These are phyloP conservation scores for Candida maesae DNA, from an alignment of 805 yeast species.

Conservation along the genomic window DNA sequence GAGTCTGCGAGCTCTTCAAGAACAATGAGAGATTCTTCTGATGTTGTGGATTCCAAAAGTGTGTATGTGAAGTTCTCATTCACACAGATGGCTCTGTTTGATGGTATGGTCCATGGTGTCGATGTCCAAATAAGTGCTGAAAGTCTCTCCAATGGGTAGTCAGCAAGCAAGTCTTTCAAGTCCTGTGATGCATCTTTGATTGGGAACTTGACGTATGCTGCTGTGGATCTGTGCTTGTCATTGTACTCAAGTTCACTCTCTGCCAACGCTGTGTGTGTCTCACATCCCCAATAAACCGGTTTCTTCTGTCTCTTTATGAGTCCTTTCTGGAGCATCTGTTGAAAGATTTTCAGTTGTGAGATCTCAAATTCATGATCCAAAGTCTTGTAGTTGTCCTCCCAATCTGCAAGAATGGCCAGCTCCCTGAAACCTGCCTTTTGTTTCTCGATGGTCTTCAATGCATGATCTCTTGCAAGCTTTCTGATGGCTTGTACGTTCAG, in stretches of 20 bases:
- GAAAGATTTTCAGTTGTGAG: constrained; percentile 69
- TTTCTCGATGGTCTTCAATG: constrained; percentile 54
- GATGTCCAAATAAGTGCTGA: constrained; percentile 85
- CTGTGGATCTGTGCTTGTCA: constrained; percentile 59
- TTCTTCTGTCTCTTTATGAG: constrained; percentile 80
- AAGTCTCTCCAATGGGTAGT: constrained; percentile 16
- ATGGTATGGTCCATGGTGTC: constrained; percentile 95
- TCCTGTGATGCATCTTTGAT: constrained; percentile 29
- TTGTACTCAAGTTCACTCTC: constrained; percentile 95
- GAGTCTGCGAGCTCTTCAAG: constrained; percentile 45
- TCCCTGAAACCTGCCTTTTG: constrained; percentile 64
- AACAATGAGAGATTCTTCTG: constrained; percentile 49
- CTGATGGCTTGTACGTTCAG: constrained; percentile 54
- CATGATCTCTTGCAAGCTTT: constrained; percentile 63
- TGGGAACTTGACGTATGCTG: constrained; percentile 70
- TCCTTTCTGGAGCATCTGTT: constrained; percentile 57
- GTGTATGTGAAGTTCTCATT: constrained; percentile 58
- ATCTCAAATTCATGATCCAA: constrained; percentile 67
- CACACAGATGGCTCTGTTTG: constrained; percentile 80
- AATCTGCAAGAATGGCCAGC: constrained; percentile 83
- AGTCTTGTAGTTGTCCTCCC: constrained; percentile 70
- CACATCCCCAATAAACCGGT: constrained; percentile 98
- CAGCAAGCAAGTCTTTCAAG: constrained; percentile 6
- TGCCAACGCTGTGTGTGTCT: constrained; percentile 89
- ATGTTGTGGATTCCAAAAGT: constrained; percentile 36